Evolutionary conservation across 1,284 basidiomycete genomes (phyloP).

Genomic region (Volvariella volvacea): DNA sequence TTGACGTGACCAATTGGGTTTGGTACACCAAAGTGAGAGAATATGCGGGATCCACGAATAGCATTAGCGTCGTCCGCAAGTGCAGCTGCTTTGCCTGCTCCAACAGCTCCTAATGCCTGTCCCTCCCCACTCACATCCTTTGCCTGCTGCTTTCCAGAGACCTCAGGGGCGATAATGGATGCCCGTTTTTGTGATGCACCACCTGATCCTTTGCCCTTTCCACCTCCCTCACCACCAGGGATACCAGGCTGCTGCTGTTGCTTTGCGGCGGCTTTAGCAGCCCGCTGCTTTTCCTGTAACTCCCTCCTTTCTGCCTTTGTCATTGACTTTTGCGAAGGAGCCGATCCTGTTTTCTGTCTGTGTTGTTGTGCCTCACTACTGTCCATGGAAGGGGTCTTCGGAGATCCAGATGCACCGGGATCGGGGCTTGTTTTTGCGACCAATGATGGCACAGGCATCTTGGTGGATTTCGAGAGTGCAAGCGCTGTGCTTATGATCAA

Average conservation of each 20-base stretch:
- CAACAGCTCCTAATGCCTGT: constrained; percentile 17
- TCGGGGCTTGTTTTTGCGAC: no score
- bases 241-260: constrained; percentile 22
- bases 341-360: constrained; percentile 2
- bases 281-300: constrained; percentile 73
- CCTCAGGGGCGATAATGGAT: neutral
- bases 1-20: constrained; percentile 58
- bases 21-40: constrained; percentile 75
- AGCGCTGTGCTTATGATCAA: no score
- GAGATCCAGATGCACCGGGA: no score
- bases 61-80: constrained; percentile 26
- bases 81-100: constrained; percentile 8
- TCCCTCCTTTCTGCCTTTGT: constrained; percentile 77
- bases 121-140: neutral
- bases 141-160: neutral
- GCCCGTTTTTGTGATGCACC: constrained; percentile 2
- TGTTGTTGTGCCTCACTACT: neutral
- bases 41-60: constrained; percentile 62
- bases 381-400: no score
- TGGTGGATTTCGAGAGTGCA: no score
- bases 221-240: constrained; percentile 9
- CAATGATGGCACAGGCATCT: no score
- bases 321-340: constrained; percentile 57
- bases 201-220: neutral
- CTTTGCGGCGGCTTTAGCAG: constrained; percentile 53